These are phyloP conservation scores for Phytophthora europaea DNA, from an alignment of 352 stramenopile species.

Conservation along the genomic window DNA sequence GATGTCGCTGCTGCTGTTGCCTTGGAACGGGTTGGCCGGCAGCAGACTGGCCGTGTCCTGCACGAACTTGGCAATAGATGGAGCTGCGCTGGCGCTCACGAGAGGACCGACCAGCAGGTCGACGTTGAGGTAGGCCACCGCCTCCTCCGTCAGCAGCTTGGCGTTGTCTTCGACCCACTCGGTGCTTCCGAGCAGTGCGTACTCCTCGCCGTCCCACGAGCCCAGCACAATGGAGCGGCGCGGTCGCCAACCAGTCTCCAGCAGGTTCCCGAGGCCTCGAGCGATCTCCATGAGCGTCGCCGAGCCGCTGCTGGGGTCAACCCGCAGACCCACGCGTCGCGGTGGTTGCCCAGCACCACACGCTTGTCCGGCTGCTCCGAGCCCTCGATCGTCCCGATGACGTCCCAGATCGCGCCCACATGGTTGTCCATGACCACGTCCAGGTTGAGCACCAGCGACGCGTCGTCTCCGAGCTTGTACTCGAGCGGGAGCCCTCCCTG, in stretches of 20 bases:
- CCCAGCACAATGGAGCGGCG: slow-evolving; percentile 70
- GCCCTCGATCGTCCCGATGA: slow-evolving; percentile 64
- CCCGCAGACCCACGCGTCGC: slow-evolving; percentile 83
- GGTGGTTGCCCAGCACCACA: slow-evolving; percentile 79
- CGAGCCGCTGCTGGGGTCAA: slow-evolving; percentile 74
- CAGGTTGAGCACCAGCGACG: slow-evolving; percentile 57
- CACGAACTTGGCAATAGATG: slow-evolving; percentile 65
- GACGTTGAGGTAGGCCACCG: slow-evolving; percentile 81
- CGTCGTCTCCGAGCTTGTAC: slow-evolving; percentile 79
- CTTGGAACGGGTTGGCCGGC: slow-evolving; percentile 41
- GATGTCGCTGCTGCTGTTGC: slow-evolving; percentile 10
- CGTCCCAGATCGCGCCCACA: slow-evolving; percentile 65
- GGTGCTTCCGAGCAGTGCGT: slow-evolving; percentile 76
- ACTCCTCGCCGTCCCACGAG: slow-evolving; percentile 84
- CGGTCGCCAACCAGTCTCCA: slow-evolving; percentile 61
- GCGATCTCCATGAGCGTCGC: slow-evolving; percentile 71
- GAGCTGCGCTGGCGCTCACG: slow-evolving; percentile 53
- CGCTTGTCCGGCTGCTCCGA: slow-evolving; percentile 50
- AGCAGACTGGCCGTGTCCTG: slow-evolving; percentile 56
- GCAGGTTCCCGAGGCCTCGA: slow-evolving; percentile 53
- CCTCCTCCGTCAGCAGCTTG: slow-evolving; percentile 54
- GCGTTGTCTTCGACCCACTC: slow-evolving; percentile 69
- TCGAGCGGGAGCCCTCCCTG: slow-evolving; percentile 62
- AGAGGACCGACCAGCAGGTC: slow-evolving; percentile 63
- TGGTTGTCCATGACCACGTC: slow-evolving; percentile 81